Evolutionary conservation across 257 asterid species (phyloP).

Genomic region (Nicotiana tabacum): DNA sequence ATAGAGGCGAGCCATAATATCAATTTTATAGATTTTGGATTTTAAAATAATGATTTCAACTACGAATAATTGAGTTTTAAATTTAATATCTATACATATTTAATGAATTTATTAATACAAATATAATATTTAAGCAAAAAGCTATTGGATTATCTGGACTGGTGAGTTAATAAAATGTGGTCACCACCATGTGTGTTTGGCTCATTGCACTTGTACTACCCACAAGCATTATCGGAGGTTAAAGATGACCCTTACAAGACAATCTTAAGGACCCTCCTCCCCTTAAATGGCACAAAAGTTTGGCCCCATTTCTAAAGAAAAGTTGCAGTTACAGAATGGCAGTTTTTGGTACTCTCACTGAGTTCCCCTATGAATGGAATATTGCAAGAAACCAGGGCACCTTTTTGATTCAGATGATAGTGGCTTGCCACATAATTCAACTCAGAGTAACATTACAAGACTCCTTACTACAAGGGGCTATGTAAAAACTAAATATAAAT

Average conservation of each 20-base stretch:
- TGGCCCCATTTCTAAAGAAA: slow-evolving; percentile 5
- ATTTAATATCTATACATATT: no score
- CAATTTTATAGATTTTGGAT: no score
- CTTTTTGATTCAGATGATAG: background rate
- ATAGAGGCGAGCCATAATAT: no score
- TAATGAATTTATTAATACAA: no score
- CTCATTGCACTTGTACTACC: background rate
- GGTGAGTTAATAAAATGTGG: background rate
- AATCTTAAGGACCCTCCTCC: slow-evolving; percentile 16
- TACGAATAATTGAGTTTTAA: no score
- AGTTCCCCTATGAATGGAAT: background rate
- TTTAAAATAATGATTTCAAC: no score
- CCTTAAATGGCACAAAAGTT: background rate
- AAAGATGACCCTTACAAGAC: slow-evolving; percentile 11
- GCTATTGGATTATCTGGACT: no score
- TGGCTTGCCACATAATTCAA: background rate
- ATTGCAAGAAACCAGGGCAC: background rate
- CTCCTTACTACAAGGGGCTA: background rate
- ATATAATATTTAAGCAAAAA: no score
- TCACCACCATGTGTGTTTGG: slow-evolving; percentile 22
- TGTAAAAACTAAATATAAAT: no score
- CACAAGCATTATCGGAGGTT: slow-evolving; percentile 12
- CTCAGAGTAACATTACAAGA: background rate
- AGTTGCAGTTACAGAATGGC: background rate
- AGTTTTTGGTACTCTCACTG: background rate